A percentile compares a stretch with the other conserved stretches of the same genome.
Conservation (phyloP, 1,284 basidiomycete genomes). For the Spongispora temasekensis region DNA sequence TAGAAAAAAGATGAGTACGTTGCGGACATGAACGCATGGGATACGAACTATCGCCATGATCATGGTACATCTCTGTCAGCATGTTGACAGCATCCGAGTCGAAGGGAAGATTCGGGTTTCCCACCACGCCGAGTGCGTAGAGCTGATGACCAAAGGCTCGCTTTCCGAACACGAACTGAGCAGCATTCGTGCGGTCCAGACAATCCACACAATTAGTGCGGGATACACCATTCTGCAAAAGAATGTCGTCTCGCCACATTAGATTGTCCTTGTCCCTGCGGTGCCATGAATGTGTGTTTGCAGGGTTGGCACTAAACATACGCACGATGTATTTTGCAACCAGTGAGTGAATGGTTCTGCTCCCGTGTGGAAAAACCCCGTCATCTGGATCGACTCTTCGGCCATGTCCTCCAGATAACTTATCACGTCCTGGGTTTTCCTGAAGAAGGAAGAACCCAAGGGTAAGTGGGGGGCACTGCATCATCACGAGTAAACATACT, state of each 20-base stretch:
- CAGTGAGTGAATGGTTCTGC: constrained; percentile 74
- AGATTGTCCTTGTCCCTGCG: constrained; percentile 17
- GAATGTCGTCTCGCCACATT: constrained; percentile 66
- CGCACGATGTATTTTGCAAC: constrained; percentile 48
- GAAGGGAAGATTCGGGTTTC: constrained; percentile 84
- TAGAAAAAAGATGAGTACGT: constrained; percentile 32
- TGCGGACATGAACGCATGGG: background rate
- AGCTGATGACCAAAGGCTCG: constrained; percentile 94
- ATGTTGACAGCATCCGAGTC: constrained; percentile 97
- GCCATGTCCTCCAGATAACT: constrained; percentile 95
- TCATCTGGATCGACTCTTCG: constrained; percentile 90
- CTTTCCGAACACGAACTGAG: constrained; percentile 98
- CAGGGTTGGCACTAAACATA: constrained; percentile 12
- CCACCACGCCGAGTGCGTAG: constrained; percentile 89
- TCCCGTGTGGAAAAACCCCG: constrained; percentile 93
- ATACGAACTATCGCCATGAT: constrained; percentile 86
- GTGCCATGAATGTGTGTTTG: background rate
- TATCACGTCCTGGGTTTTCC: constrained; percentile 95
- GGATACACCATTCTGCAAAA: constrained; percentile 89
- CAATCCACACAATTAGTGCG: constrained; percentile 96
- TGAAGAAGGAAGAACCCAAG: constrained; percentile 35
- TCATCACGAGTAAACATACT: constrained; percentile 48
- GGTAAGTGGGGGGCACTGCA: background rate
- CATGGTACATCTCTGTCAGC: constrained; percentile 99
- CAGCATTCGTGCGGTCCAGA: constrained; percentile 95